phyloP scores from a whole-genome alignment of 164 flowering plant species.

The Buxus sempervirens region DNA sequence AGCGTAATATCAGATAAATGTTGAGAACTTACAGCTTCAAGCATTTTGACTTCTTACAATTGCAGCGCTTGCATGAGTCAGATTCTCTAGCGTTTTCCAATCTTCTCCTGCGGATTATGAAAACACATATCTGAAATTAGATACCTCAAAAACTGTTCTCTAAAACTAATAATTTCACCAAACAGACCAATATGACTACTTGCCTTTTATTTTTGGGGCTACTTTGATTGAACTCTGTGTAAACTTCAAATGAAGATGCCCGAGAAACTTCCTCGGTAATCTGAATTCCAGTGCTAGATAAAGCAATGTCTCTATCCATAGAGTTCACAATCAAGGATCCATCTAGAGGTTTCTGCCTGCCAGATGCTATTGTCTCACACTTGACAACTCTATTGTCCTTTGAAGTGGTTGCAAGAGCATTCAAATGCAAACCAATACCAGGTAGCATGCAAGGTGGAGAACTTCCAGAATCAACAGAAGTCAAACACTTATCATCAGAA shows the following conservation, averaged over 20 bases:
- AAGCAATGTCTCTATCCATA: slow-evolving; percentile 32
- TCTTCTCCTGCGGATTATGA: slow-evolving; percentile 52
- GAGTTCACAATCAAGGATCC: slow-evolving; percentile 28
- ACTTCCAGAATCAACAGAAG: slow-evolving; percentile 33
- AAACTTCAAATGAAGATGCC: slow-evolving; percentile 28
- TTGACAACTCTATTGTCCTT: slow-evolving; percentile 41
- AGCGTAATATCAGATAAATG: background rate
- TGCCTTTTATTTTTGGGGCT: slow-evolving; percentile 91
- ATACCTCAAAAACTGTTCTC: background rate
- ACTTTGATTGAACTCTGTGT: slow-evolving; percentile 55
- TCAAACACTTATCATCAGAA: slow-evolving; percentile 39
- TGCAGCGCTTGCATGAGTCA: slow-evolving; percentile 85
- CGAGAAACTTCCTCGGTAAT: slow-evolving; percentile 42
- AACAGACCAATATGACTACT: slow-evolving; percentile 2
- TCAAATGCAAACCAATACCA: slow-evolving; percentile 92
- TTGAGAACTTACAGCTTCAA: slow-evolving; percentile 81
- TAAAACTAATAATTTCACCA: background rate
- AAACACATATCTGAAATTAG: background rate
- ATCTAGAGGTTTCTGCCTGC: slow-evolving; percentile 35
- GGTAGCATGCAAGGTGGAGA: slow-evolving; percentile 57
- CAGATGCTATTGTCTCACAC: slow-evolving; percentile 40
- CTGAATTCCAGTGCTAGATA: slow-evolving; percentile 31
- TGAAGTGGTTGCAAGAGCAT: slow-evolving; percentile 64
- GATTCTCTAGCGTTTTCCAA: slow-evolving; percentile 51
- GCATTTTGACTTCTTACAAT: slow-evolving; percentile 95